Base-by-base conservation (phyloP, 2,329 filamentous ascomycete species). In the Hypoxylon sp. region DNA sequence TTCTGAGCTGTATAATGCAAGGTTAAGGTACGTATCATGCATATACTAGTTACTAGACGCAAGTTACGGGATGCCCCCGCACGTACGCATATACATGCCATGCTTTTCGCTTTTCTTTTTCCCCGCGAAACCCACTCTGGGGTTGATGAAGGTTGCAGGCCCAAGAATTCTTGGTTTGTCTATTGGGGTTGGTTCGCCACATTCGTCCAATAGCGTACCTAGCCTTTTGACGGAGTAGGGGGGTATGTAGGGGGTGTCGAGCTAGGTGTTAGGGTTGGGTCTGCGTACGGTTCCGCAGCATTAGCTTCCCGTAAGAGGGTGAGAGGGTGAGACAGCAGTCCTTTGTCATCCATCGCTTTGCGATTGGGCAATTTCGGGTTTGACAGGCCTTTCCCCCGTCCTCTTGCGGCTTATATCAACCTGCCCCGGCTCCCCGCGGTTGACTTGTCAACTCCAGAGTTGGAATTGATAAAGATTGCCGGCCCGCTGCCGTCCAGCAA, bases 371-470 rank as follows among this genome's bases (percentile, higher is more conserved):
- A 20, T 24, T 49, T 53, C 41, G 26, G 37, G 55, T 58, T 47
- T 44, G 49, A 52, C 56, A 57, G 41, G 32, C 46, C 43, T 50
- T 26, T n/a, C n/a, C 24, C 52, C 54, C 56, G 46, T 61, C 43
- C 22, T 32, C 50, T 51, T 61, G 48, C 53, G 59, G 65, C 47
- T 66, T 64, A 62, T 61, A 66, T 54, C 24, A 32, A 43, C 39
- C 19, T 55, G 39, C 39, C 47, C 65, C 59, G 65, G 49, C 52
- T 62, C 63, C 65, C 65, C 63, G 62, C 66, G 49, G 44, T 53
- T 48, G 62, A 68, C 56, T 49, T 59, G 50, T 64, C 63, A 61
- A 47, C 53, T 56, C 47, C 57, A 32, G 49, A 39, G 39, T n/a
- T 43, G 11, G 53, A 52, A 49, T 56, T 47, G 30, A 19, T 41